Base-by-base conservation (phyloP, 208 protist species). In the Leishmania amazonensis region DNA sequence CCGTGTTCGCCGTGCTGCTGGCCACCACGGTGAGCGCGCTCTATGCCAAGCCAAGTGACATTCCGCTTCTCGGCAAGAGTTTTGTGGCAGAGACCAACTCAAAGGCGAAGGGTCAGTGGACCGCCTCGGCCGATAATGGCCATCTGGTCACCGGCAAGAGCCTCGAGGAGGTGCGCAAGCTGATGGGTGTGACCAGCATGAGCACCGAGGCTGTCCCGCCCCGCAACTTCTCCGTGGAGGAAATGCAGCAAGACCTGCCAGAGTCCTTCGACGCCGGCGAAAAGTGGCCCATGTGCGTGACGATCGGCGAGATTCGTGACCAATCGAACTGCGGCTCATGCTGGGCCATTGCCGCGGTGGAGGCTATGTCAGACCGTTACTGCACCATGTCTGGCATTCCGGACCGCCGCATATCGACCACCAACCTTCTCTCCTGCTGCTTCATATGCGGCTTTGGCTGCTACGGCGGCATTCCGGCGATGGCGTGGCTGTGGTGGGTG, bases 301-400 rank as follows among this genome's bases (percentile, higher is more conserved):
- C 90, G 78, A 93, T 95, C 76, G 31, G 68, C 28, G 84, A 94
- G 75, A 94, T 98, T 74, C 90, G 93, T 45, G 96, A 98, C 83
- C 96, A 98, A 89, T 96, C 89, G 38, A 88, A 79, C 77, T 98
- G 96, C 87, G 96, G 95, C 60, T 95, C 89, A 67, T 98, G 96
- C 92, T 98, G 96, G 96, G 96, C 96, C 49, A 96, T 98, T 75
- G 90, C 89, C 15, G 90, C 95, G n/a, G 88, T 90, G 68, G 93
- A 94, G 82, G 84, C 94, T 49, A 94, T 98, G 11, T 90, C 92
- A 24, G 95, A 98, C 85, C 91, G 96, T 79, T 93, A 96, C 83
- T 98, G 96, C 91, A 98, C 95, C 68, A 75, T 91, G 70, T 85
- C 84, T 74, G 91, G 93, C 19, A 72, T 90, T 71, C 76, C 81